Conservation (phyloP, 2,329 filamentous ascomycete genomes). For the Trichophaea hybrida region DNA sequence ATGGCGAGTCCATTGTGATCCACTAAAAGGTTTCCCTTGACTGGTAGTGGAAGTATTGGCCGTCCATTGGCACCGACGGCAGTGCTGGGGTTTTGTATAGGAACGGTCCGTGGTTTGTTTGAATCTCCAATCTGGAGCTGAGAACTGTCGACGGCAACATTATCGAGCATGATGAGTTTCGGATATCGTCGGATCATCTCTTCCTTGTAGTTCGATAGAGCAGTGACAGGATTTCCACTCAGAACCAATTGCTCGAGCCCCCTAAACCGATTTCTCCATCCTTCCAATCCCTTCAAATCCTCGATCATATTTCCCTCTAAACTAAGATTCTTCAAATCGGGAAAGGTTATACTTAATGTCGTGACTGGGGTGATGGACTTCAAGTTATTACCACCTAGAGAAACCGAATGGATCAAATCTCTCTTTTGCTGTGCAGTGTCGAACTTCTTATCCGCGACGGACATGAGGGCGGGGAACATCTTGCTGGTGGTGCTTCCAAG, state of each 20-base stretch:
- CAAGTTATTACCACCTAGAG: conserved; percentile 66
- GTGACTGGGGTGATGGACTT: conserved; percentile 58
- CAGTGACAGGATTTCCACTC: conserved; percentile 55
- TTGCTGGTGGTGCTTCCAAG: conserved; percentile 60
- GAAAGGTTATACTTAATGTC: conserved; percentile 61
- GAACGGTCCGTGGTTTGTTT: conserved; percentile 6
- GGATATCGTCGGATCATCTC: conserved; percentile 74
- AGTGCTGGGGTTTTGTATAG: conserved; percentile 1
- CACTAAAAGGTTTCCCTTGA: conserved; percentile 14
- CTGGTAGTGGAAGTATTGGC: conserved; percentile 8
- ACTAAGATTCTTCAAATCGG: conserved; percentile 76
- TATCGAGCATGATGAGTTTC: conserved; percentile 62
- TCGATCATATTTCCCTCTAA: conserved; percentile 70
- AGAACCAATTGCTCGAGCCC: conserved; percentile 69
- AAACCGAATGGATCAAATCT: conserved; percentile 67
- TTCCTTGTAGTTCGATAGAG: conserved; percentile 46
- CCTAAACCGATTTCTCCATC: conserved; percentile 67
- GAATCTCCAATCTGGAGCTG: conserved; percentile 8
- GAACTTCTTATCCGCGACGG: conserved; percentile 66
- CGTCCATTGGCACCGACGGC: conserved; percentile 1
- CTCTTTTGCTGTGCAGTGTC: conserved; percentile 55
- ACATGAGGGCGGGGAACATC: conserved; percentile 85
- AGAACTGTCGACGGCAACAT: conserved; percentile 31
- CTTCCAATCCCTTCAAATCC: conserved; percentile 50
- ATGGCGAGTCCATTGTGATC: conserved; percentile 24